Percentiles rank a stretch among this genome's conserved stretches.
Evolutionary conservation across 2,329 filamentous ascomycete species (phyloP).

Genomic region (Penicillium sp.): DNA sequence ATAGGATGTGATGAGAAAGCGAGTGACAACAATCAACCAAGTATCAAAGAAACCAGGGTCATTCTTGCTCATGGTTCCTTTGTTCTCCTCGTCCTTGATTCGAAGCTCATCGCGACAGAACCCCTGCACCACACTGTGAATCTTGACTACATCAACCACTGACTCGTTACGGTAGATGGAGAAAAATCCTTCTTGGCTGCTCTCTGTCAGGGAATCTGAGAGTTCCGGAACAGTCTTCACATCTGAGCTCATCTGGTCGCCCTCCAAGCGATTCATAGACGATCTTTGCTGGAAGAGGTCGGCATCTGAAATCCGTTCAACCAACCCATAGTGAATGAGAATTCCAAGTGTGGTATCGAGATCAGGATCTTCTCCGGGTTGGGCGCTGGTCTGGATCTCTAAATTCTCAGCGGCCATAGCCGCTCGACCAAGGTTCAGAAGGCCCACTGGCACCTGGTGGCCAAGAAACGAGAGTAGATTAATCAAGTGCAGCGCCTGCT

Average conservation of each 20-base stretch:
- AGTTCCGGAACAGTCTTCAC: constrained; percentile 27
- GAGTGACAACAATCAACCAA: constrained; percentile 45
- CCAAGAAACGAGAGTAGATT: constrained; percentile 64
- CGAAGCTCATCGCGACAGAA: constrained; percentile 49
- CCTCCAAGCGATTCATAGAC: constrained; percentile 8
- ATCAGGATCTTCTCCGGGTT: constrained; percentile 36
- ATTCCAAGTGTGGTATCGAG: constrained; percentile 47
- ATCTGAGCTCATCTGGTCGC: constrained; percentile 24
- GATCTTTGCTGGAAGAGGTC: constrained; percentile 24
- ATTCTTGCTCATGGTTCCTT: constrained; percentile 11
- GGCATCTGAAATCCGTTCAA: constrained; percentile 41
- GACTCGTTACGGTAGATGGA: constrained; percentile 30
- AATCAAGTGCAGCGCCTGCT: constrained; percentile 63
- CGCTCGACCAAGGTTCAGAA: constrained; percentile 56
- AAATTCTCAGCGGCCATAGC: constrained; percentile 34
- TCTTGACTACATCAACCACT: constrained; percentile 46
- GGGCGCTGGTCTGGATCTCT: constrained; percentile 39
- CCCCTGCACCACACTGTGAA: constrained; percentile 49
- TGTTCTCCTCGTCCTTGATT: constrained; percentile 34
- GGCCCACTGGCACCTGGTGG: constrained; percentile 63
- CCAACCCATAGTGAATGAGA: constrained; percentile 47
- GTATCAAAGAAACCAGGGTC: constrained; percentile 39
- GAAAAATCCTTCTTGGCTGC: constrained; percentile 35
- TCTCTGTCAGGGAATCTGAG: constrained; percentile 36
- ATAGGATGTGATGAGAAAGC: constrained; percentile 44